Evolutionary conservation across 768 basidiomycete species (phyloP), one percentile per base, ranked within the genome.

Genomic region (Pisolithus microcarpus): DNA sequence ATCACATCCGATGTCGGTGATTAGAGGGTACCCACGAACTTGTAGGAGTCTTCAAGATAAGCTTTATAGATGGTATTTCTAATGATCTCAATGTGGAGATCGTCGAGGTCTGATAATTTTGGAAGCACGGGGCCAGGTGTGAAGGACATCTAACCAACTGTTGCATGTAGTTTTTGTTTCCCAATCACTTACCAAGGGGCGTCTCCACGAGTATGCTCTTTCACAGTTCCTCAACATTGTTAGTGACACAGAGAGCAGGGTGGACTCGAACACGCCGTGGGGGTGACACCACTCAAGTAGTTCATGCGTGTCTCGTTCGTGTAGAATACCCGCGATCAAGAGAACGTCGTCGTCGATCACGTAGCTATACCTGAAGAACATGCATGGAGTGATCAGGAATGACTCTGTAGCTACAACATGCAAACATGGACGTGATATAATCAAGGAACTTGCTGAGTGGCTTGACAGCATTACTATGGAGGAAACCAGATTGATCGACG

Each of bases 291-390:
- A 82, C 60, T 94, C 91, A 31, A 99, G 73, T 4, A 99, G 81
- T 65, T 99, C 96, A 58, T 96, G 91, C 2, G 95, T 97, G 66
- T 98, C 95, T 52, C 96, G 79, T 69, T 97, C 94, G 62, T 98
- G 94, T 31, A 99, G 72, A 0, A 95, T 98, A 21, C 96, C 96
- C 16, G 95, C 94, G 55, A 98, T 99, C 62, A 99, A 78, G 49
- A 99, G 78, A 52, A 99, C 85, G 61, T 98, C 88, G 67, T 99
- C 98, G 80, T 99, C 96, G 64, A 99, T 98, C 96, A 99, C 98
- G 72, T 97, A 99, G 26, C 83, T 91, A 66, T 96, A 96, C 42
- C 93, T 96, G 68, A 53, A n/a, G n/a, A n/a, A n/a, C n/a, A n/a
- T n/a, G n/a, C n/a, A n/a, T n/a, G n/a, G n/a, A n/a, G n/a, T n/a